These are phyloP conservation scores for Letharia columbiana DNA, from an alignment of 495 filamentous ascomycete species.

Conservation along the genomic window DNA sequence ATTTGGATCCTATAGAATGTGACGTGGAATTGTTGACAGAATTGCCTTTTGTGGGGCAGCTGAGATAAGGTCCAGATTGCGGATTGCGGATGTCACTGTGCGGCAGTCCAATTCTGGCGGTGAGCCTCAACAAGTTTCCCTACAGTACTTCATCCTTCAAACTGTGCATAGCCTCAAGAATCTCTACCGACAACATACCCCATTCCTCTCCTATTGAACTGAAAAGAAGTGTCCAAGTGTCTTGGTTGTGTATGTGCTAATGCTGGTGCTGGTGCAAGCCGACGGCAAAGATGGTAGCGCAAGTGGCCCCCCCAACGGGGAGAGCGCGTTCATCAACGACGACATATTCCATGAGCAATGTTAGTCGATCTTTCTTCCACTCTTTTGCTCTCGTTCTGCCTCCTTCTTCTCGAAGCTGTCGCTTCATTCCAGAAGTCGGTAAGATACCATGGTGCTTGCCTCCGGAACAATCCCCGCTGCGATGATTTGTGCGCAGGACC, in stretches of 20 bases:
- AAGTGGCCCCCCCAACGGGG: neutral
- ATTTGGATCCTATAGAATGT: neutral
- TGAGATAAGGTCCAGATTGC: neutral
- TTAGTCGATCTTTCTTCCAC: constrained; percentile 7
- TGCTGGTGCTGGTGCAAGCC: neutral
- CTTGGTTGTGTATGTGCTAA: neutral
- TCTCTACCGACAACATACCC: neutral
- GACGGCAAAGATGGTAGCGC: neutral
- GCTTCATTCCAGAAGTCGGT: no score
- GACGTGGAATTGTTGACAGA: no score
- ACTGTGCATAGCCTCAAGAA: neutral
- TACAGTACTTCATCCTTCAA: neutral
- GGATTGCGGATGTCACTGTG: neutral
- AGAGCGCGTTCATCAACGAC: constrained; percentile 17
- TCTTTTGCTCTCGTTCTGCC: neutral
- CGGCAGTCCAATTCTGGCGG: neutral
- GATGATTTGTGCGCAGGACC: neutral
- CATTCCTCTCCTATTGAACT: neutral
- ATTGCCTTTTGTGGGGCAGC: neutral
- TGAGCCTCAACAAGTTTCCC: neutral
- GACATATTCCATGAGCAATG: constrained; percentile 23
- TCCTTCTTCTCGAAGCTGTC: neutral
- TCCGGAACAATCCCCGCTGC: neutral
- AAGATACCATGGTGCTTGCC: no score
- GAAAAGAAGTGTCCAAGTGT: neutral